Conservation (phyloP, 148 eudicot species). For the Polygonum maritimum region DNA sequence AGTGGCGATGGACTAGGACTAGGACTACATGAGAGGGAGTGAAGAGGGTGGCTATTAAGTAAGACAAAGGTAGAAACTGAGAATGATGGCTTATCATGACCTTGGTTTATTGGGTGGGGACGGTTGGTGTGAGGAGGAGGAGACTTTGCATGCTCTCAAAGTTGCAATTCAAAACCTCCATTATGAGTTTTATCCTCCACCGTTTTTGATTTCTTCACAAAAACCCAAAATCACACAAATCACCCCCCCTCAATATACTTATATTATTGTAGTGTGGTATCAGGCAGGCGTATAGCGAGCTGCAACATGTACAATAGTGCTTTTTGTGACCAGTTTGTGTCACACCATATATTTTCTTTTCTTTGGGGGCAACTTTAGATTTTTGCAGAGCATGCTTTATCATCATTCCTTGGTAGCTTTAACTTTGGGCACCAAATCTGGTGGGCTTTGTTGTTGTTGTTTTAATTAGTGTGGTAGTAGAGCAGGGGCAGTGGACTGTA, state of each 20-base stretch:
- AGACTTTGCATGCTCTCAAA: background rate
- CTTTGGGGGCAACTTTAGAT: conserved; percentile 20
- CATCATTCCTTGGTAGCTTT: conserved; percentile 73
- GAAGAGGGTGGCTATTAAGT: conserved; percentile 39
- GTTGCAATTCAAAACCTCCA: too few relatives aligned
- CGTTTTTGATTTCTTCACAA: too few relatives aligned
- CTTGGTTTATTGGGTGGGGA: conserved; percentile 23
- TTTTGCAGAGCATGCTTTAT: conserved; percentile 39
- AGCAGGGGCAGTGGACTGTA: conserved; percentile 15
- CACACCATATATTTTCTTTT: background rate
- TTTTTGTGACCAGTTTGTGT: too few relatives aligned
- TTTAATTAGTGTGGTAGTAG: too few relatives aligned
- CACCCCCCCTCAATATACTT: too few relatives aligned
- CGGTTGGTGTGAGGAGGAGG: conserved; percentile 29
- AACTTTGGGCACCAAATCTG: conserved; percentile 41
- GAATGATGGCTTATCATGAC: conserved; percentile 18
- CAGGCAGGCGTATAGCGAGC: too few relatives aligned
- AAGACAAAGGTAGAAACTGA: conserved; percentile 18
- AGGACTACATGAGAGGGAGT: conserved; percentile 13
- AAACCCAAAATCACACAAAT: too few relatives aligned
- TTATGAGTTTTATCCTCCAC: too few relatives aligned
- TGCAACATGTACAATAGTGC: too few relatives aligned
- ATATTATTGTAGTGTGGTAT: too few relatives aligned
- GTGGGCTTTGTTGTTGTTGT: conserved; percentile 14
- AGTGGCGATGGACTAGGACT: background rate